These are phyloP conservation scores for Lithospermum erythrorhizon DNA, from an alignment of 257 asterid genomes.

Conservation along the genomic window DNA sequence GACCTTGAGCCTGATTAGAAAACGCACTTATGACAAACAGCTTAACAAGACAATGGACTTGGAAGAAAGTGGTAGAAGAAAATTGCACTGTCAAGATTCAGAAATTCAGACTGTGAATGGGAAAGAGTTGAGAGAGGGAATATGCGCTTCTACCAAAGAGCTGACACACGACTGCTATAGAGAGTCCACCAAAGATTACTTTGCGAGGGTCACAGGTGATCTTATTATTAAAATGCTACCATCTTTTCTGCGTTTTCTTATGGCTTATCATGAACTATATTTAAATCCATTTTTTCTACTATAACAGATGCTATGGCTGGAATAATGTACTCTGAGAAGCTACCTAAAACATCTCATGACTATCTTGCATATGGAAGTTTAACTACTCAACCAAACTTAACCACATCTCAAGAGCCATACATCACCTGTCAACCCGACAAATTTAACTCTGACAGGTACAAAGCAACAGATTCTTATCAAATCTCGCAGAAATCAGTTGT, in stretches of 20 bases:
- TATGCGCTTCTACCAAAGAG: constrained; percentile 18
- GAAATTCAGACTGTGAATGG: constrained; percentile 16
- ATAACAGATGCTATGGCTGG: constrained; percentile 22
- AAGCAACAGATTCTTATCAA: constrained; percentile 6
- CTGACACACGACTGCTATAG: constrained; percentile 11
- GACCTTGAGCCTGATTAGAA: constrained; percentile 54
- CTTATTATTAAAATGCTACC: constrained; percentile 4
- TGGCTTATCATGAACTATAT: constrained; percentile 5
- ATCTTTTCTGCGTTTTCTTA: background rate
- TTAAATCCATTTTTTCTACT: constrained; percentile 15
- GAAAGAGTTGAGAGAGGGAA: constrained; percentile 19
- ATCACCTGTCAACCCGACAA: constrained; percentile 6
- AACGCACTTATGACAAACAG: constrained; percentile 71
- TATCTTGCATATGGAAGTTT: constrained; percentile 19
- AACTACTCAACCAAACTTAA: constrained; percentile 11
- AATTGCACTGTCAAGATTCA: constrained; percentile 16
- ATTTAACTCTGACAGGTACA: constrained; percentile 9
- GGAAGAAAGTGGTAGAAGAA: constrained; percentile 26
- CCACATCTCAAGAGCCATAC: constrained; percentile 13
- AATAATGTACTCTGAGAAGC: constrained; percentile 22
- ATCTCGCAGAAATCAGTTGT: background rate
- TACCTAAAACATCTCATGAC: constrained; percentile 28
- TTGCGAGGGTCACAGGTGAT: constrained; percentile 33
- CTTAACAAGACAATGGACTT: constrained; percentile 29
- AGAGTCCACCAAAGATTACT: constrained; percentile 15